Evolutionary conservation across 2,329 filamentous ascomycete species (phyloP).

Genomic region (Kalaharituber pfeilii): DNA sequence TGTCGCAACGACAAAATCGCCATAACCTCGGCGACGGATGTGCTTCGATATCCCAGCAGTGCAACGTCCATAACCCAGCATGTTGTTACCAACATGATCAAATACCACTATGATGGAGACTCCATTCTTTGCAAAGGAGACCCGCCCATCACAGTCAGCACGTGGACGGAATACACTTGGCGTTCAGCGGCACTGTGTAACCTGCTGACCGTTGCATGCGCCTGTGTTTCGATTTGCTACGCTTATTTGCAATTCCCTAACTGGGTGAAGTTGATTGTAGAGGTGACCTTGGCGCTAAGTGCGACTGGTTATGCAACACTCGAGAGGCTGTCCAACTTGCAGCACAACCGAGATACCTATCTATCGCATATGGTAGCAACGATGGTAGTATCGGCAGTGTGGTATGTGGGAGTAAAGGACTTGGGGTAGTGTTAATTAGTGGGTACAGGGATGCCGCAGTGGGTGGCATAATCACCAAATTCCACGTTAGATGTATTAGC

Average conservation of each 20-base stretch:
- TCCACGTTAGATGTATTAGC: no score
- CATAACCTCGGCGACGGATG: not conserved
- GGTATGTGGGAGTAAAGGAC: conserved; percentile 2
- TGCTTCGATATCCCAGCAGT: not conserved
- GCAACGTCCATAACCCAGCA: not conserved
- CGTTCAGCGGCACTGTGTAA: not conserved
- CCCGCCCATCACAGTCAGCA: not conserved
- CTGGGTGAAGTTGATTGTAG: not conserved
- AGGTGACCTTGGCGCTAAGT: not conserved
- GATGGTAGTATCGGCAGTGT: not conserved
- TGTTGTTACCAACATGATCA: not conserved
- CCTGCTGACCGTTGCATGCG: not conserved
- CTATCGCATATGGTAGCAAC: not conserved
- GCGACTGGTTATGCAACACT: not conserved
- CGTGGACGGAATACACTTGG: not conserved
- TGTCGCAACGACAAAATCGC: not conserved
- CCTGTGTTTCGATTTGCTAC: not conserved
- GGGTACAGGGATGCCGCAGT: no score
- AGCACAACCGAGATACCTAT: conserved; percentile 1
- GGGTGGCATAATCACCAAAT: no score
- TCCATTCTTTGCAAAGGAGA: not conserved
- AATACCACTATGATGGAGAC: not conserved
- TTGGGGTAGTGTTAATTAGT: not conserved
- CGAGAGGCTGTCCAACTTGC: not conserved
- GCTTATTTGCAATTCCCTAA: conserved; percentile 1